Conservation (phyloP, 2,329 filamentous ascomycete genomes). For the Erysiphe pulchra region DNA sequence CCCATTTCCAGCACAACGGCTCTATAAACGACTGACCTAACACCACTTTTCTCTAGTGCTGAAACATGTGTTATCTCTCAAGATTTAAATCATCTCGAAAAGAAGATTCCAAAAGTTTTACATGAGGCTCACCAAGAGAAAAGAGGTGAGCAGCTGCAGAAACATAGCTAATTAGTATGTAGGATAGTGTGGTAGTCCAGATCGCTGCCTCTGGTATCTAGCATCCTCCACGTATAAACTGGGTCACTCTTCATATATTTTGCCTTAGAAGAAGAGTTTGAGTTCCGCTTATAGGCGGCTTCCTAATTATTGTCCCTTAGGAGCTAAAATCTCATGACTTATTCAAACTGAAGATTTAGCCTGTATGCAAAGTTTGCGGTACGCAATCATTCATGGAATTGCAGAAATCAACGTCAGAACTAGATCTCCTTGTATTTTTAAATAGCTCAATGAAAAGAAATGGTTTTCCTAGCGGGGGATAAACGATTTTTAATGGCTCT, state of each 20-base stretch:
- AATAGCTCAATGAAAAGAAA: background rate
- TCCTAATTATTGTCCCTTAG: background rate
- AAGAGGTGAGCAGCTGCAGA: background rate
- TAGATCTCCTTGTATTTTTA: background rate
- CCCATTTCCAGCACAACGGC: too few relatives aligned
- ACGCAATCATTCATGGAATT: background rate
- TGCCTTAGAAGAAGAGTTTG: background rate
- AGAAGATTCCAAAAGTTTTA: background rate
- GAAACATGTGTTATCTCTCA: too few relatives aligned
- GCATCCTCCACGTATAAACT: background rate
- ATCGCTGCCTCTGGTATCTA: background rate
- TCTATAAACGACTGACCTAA: too few relatives aligned
- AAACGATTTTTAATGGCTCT: background rate
- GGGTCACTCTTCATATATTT: background rate
- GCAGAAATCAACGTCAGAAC: background rate
- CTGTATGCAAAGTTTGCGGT: background rate
- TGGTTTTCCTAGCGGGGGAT: background rate
- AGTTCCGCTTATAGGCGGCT: background rate
- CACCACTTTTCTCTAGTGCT: too few relatives aligned
- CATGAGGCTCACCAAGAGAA: background rate
- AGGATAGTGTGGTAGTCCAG: background rate
- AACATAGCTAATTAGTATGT: background rate
- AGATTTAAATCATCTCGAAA: background rate
- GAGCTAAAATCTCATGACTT: background rate
- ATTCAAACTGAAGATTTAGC: background rate